phyloP scores from a whole-genome alignment of 305 asterid species.

The Withania somnifera region DNA sequence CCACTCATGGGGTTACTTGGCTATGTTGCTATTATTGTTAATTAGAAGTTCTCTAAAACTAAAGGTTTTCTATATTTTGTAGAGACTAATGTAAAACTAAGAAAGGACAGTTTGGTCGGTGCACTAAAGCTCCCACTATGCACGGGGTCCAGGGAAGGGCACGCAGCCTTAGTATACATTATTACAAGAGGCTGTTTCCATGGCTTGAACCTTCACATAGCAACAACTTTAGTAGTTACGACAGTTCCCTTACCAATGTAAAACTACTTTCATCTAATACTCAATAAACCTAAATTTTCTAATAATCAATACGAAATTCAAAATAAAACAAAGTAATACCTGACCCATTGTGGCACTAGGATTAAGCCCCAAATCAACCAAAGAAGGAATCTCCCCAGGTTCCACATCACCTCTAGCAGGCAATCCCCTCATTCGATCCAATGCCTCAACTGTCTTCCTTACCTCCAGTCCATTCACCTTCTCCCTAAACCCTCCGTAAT shows the following conservation, averaged over 20 bases:
- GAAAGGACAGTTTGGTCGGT: too few species aligned
- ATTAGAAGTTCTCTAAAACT: background rate
- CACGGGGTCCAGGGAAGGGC: too few species aligned
- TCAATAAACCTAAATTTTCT: background rate
- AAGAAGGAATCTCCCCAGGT: constrained; percentile 80
- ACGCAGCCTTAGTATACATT: too few species aligned
- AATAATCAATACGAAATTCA: background rate
- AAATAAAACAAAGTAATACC: constrained; percentile 30
- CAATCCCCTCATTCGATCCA: constrained; percentile 72
- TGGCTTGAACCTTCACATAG: too few species aligned
- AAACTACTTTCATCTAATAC: background rate
- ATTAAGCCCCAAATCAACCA: constrained; percentile 86
- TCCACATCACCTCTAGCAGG: constrained; percentile 86
- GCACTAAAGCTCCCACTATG: too few species aligned
- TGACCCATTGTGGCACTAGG: constrained; percentile 50
- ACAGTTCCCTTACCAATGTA: too few species aligned
- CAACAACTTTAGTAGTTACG: too few species aligned
- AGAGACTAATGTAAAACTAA: too few species aligned
- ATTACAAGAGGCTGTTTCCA: too few species aligned
- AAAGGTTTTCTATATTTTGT: background rate
- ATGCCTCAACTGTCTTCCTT: constrained; percentile 71
- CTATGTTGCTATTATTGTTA: background rate
- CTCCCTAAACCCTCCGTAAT: constrained; percentile 87
- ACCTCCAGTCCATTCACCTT: constrained; percentile 63
- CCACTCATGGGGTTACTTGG: too few species aligned